Base-by-base conservation (phyloP, 2,329 filamentous ascomycete species). In the Claviceps pazoutovae region DNA sequence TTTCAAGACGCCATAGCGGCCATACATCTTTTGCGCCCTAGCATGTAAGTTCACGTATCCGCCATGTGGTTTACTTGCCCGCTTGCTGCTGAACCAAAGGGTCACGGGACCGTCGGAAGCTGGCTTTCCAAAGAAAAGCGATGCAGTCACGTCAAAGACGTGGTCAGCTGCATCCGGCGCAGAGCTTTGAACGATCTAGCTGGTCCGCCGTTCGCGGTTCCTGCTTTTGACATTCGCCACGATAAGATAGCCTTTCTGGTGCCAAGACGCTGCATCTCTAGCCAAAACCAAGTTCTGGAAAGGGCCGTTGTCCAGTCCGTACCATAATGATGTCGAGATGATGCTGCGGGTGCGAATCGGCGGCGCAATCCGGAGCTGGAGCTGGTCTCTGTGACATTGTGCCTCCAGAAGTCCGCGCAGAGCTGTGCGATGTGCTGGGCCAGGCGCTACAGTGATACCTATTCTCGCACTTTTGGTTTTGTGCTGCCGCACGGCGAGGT, bases 151-250 rank as follows among this genome's bases (percentile, higher is more conserved):
- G 23, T 39, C 46, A 46, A 16, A 21, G 45, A 26, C 11, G 5
- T 41, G 36, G 34, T 36, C 48, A 49, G 21, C 48, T 49, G 39
- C 48, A 37, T 49, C 48, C 39, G 48, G 48, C 16, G 36, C 30
- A 8, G 6, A 38, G 46, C 34, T 17, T 46, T 14, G 3, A 34
- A 9, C n/a, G 16, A 16, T 34, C 13, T 21, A 23, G 19, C 11
- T 14, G 21, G 9, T 17, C 23, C 42, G 19, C 21, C 42, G 19
- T 13, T 42, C 39, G 38, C 38, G n/a, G 42, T 44, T n/a, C 42
- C 42, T 44, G 42, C 42, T 26, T 44, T 44, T 42, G 42, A 44
- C 21, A 16, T 44, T 44, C 19, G 9, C 42, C 19, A 42, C 39
- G n/a, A 39, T 6, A 17, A 39, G 38, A n/a, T 8, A n/a, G 16